Conservation (phyloP, 768 basidiomycete species). For the Suillus subaureus region DNA sequence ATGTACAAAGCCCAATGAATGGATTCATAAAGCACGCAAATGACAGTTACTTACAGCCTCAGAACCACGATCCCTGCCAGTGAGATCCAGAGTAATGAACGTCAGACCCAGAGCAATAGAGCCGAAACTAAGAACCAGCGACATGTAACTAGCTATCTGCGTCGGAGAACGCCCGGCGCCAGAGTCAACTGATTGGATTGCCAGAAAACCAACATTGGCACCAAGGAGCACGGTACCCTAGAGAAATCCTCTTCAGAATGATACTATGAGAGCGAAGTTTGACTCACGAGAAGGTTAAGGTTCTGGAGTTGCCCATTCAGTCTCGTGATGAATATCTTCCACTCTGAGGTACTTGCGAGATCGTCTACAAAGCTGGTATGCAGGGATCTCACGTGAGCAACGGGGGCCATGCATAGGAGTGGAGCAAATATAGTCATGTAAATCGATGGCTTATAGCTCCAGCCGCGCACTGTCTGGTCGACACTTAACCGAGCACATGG, state of each 20-base stretch:
- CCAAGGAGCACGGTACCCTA: constrained; percentile 54
- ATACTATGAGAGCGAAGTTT: background rate
- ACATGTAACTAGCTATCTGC: constrained; percentile 45
- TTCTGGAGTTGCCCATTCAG: constrained; percentile 51
- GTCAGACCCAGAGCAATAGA: constrained; percentile 40
- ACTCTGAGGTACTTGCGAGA: constrained; percentile 40
- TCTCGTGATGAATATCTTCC: constrained; percentile 44
- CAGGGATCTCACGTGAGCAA: constrained; percentile 44
- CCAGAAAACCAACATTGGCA: constrained; percentile 57
- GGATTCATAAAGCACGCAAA: background rate
- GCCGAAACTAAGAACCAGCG: constrained; percentile 39
- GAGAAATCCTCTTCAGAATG: background rate
- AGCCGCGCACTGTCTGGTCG: constrained; percentile 41
- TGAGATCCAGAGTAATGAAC: constrained; percentile 41
- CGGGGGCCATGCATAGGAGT: constrained; percentile 49
- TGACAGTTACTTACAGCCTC: constrained; percentile 16
- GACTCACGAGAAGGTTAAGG: constrained; percentile 49
- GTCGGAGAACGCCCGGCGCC: constrained; percentile 27
- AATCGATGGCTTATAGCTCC: constrained; percentile 27
- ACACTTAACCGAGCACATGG: constrained; percentile 46
- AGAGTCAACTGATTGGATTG: constrained; percentile 46
- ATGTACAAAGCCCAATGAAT: background rate
- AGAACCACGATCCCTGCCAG: constrained; percentile 19
- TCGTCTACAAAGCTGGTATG: constrained; percentile 50
- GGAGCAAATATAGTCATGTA: constrained; percentile 41